Conservation (phyloP, 2,329 filamentous ascomycete species). For the Dactylonectria macrodidyma region DNA sequence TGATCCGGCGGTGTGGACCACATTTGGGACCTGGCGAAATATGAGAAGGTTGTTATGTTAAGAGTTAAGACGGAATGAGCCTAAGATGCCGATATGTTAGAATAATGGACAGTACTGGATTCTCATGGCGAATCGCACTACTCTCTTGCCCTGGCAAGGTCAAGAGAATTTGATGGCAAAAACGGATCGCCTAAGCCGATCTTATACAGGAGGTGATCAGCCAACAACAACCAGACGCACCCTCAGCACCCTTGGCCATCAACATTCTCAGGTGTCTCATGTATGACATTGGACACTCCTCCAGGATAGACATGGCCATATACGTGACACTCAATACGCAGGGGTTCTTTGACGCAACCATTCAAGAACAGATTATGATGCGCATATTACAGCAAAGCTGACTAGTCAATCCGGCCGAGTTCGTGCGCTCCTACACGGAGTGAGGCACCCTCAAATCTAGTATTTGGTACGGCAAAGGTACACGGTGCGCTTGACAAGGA, state of each 20-base stretch:
- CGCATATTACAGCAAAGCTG: background rate
- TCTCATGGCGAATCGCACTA: background rate
- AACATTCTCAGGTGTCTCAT: too few relatives aligned
- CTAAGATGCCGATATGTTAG: background rate
- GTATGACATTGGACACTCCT: too few relatives aligned
- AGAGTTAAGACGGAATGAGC: background rate
- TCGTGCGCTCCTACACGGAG: background rate
- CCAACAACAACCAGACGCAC: too few relatives aligned
- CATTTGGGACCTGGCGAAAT: background rate
- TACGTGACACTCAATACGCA: too few relatives aligned
- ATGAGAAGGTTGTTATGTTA: background rate
- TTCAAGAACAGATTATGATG: too few relatives aligned
- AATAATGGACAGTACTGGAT: background rate
- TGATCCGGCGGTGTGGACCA: background rate
- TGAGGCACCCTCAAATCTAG: background rate
- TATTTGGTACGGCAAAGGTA: background rate
- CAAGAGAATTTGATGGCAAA: too few relatives aligned
- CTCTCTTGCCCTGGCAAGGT: background rate
- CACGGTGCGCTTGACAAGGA: background rate
- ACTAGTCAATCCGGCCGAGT: background rate
- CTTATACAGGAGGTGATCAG: too few relatives aligned
- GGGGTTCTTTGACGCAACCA: too few relatives aligned
- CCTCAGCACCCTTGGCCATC: too few relatives aligned
- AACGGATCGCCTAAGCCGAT: too few relatives aligned
- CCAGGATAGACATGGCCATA: too few relatives aligned